Percentiles rank a stretch among this genome's conserved stretches.
phyloP scores from a whole-genome alignment of 208 protist genomes.

The Acanthamoeba triangularis region DNA sequence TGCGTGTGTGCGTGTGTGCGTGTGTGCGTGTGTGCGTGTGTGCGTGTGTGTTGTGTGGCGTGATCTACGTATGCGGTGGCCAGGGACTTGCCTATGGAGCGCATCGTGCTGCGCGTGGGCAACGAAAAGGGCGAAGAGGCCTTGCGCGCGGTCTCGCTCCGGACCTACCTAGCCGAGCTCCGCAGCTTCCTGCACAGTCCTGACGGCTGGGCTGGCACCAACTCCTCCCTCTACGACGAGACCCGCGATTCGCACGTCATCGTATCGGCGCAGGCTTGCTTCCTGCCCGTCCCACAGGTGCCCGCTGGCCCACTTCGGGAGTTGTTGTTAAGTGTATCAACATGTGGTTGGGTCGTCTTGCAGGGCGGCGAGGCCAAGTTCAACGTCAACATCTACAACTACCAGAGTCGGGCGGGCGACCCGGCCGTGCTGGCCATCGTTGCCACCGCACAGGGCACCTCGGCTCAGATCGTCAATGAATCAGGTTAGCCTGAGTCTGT shows the following conservation, averaged over 20 bases:
- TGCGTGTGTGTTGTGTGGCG: too few species aligned
- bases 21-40: not conserved
- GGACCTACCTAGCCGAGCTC: constrained; percentile 55
- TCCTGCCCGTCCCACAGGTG: constrained; percentile 44
- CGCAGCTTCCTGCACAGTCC: constrained; percentile 44
- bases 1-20: not conserved
- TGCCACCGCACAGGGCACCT: constrained; percentile 71
- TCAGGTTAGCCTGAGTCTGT: too few species aligned
- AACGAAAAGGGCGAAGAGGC: constrained; percentile 7
- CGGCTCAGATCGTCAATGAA: constrained; percentile 57
- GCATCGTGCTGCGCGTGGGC: constrained; percentile 72
- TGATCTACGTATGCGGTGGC: not conserved
- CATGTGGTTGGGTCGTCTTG: too few species aligned
- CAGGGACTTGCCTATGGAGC: constrained; percentile 76
- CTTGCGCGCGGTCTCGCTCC: constrained; percentile 68
- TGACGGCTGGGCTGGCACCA: not conserved
- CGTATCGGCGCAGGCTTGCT: constrained; percentile 71
- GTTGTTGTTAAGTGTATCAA: too few species aligned
- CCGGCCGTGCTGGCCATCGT: constrained; percentile 76
- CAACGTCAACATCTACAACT: constrained; percentile 77
- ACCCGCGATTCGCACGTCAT: constrained; percentile 38
- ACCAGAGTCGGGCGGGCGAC: constrained; percentile 2
- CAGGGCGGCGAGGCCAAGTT: constrained; percentile 65
- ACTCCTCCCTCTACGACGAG: constrained; percentile 46
- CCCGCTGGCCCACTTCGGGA: too few species aligned